Evolutionary conservation across 2,329 filamentous ascomycete species (phyloP).

Genomic region (Cladophialophora immunda): DNA sequence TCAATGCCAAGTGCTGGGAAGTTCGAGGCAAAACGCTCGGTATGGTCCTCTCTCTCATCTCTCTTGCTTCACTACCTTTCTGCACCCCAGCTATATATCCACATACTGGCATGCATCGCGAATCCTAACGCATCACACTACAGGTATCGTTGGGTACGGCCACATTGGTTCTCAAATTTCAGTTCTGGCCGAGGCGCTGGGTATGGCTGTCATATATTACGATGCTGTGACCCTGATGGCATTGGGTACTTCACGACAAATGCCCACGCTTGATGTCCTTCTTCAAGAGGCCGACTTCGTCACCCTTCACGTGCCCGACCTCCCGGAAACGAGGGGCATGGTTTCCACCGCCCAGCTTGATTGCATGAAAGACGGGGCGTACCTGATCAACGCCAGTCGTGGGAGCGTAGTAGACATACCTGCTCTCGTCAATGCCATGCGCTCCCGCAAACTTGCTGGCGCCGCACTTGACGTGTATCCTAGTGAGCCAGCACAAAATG

Average conservation of each 20-base stretch:
- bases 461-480: slow-evolving; percentile 50
- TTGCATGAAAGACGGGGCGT: slow-evolving; percentile 57
- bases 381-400: slow-evolving; percentile 62
- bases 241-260: slow-evolving; percentile 85
- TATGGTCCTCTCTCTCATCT: no score
- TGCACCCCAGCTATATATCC: no score
- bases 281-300: slow-evolving; percentile 47
- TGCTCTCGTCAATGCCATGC: slow-evolving; percentile 57
- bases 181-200: slow-evolving; percentile 95
- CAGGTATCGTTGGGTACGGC: slow-evolving; percentile 95
- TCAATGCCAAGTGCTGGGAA: slow-evolving; percentile 96
- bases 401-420: slow-evolving; percentile 60
- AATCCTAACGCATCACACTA: no score
- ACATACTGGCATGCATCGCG: no score
- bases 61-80: no score
- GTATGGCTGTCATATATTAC: slow-evolving; percentile 98
- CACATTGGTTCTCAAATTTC: slow-evolving; percentile 97
- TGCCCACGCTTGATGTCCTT: slow-evolving; percentile 55
- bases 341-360: slow-evolving; percentile 52
- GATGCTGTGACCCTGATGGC: slow-evolving; percentile 95
- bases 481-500: slow-evolving; percentile 73
- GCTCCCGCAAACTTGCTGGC: slow-evolving; percentile 55
- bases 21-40: slow-evolving; percentile 97
- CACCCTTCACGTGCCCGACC: slow-evolving; percentile 48
- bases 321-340: slow-evolving; percentile 43